Evolutionary conservation across 768 basidiomycete species (phyloP), one percentile per base, ranked within the genome.

Genomic region (Pleurotus tuber-regium): DNA sequence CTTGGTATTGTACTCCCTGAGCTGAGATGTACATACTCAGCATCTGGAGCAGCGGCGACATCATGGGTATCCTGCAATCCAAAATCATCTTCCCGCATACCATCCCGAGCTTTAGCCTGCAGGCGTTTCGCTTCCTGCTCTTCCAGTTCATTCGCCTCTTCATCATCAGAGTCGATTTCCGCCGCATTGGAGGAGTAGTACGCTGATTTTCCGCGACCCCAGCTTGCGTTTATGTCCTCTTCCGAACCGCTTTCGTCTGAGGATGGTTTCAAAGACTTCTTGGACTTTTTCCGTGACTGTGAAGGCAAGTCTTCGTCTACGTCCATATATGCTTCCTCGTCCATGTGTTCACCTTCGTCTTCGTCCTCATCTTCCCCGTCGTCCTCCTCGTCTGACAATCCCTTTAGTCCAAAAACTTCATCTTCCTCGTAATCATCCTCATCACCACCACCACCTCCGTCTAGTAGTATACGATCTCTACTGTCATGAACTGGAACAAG

Each of bases 171-270:
- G 47, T 90, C 90, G 30, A 92, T 70, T 50, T 89, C 71, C 29
- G 76, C 86, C 26, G 89, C 91, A 64, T 92, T 92, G 3, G 88
- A 89, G 3, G 90, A 82, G 63, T 96, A 96, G 68, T 95, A 98
- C 3, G 82, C 86, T 33, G 82, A 76, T 67, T 86, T 86, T 55
- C 83, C 80, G 53, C 72, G 76, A 8, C 94, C 94, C 94, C 94
- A 98, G 1, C 78, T 80, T 66, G 92, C 90, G 8, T 44, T 26
- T 14, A 44, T n/a, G 14, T 44, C 43, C 16, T 80, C 79, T n/a
- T 66, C 64, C 35, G 63, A 61, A 50, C 63, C 51, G 41, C 66
- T 64, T 14, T 69, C 70, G 7, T 64, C 33, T 5, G 54, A 56
- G 21, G 48, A 49, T 7, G 54, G 56, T 10, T 55, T 35, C 8